A percentile compares a stretch with the other conserved stretches of the same genome.
Conservation (phyloP, 2,329 filamentous ascomycete species). For the Botryotinia convoluta region DNA sequence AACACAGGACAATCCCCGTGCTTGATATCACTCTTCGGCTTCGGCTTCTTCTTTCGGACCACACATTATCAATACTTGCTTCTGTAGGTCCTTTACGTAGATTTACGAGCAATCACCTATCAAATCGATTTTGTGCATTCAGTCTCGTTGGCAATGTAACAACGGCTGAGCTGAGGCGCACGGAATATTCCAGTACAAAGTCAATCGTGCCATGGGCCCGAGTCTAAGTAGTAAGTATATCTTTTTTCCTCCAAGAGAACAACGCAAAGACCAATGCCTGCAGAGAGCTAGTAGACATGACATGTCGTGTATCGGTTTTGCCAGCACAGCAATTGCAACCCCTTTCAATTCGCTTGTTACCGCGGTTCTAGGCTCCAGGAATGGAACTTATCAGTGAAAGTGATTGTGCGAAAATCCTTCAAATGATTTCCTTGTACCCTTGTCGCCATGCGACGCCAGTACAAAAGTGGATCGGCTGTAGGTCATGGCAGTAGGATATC, state of each 20-base stretch:
- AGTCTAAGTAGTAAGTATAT: neutral
- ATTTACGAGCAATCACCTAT: neutral
- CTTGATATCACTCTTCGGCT: neutral
- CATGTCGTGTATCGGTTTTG: slow-evolving; percentile 2
- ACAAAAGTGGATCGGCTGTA: neutral
- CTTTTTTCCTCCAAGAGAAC: neutral
- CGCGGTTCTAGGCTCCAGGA: neutral
- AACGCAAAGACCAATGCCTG: neutral
- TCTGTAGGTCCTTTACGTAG: neutral
- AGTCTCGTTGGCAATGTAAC: neutral
- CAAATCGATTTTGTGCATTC: neutral
- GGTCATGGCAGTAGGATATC: neutral
- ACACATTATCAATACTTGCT: neutral
- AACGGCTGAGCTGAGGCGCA: neutral
- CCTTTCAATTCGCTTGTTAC: slow-evolving; percentile 11
- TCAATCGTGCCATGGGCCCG: neutral
- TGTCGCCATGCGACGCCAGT: slow-evolving; percentile 9
- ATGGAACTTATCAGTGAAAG: neutral
- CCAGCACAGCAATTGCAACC: neutral
- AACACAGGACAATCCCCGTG: neutral
- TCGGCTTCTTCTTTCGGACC: neutral
- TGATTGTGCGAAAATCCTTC: neutral
- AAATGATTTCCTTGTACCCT: neutral
- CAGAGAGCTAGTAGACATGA: neutral
- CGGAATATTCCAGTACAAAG: neutral